phyloP scores from a whole-genome alignment of 1,139 yeast genomes.

The Starmera stellimalicola region DNA sequence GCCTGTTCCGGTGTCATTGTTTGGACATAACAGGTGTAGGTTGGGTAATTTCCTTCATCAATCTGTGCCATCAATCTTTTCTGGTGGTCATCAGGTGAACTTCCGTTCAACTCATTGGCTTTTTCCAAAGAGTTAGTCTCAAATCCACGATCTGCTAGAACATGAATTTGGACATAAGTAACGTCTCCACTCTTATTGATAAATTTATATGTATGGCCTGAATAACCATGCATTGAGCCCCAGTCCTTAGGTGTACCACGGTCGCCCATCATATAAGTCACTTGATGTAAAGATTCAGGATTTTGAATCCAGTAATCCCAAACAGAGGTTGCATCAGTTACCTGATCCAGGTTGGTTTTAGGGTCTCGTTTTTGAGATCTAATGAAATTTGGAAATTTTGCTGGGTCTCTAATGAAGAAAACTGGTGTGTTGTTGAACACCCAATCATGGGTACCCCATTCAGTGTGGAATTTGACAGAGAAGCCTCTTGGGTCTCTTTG shows the following conservation, averaged over 20 bases:
- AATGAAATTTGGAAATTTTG: slow-evolving; percentile 81
- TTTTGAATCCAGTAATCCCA: slow-evolving; percentile 65
- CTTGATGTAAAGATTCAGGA: slow-evolving; percentile 56
- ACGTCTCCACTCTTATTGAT: slow-evolving; percentile 53
- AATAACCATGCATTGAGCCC: slow-evolving; percentile 65
- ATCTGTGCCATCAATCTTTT: slow-evolving; percentile 49
- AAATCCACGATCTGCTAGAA: slow-evolving; percentile 53
- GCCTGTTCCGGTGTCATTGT: slow-evolving; percentile 70
- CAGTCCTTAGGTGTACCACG: slow-evolving; percentile 64
- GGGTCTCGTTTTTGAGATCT: slow-evolving; percentile 80
- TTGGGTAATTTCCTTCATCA: slow-evolving; percentile 50
- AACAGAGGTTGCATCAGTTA: slow-evolving; percentile 39
- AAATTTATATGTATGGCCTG: slow-evolving; percentile 72
- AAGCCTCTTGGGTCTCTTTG: slow-evolving; percentile 91
- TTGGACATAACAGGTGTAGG: slow-evolving; percentile 61
- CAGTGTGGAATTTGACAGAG: slow-evolving; percentile 74
- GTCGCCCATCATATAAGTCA: slow-evolving; percentile 55
- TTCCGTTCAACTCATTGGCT: slow-evolving; percentile 45
- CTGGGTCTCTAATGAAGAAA: slow-evolving; percentile 78
- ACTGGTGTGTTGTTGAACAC: slow-evolving; percentile 88
- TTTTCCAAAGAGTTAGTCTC: slow-evolving; percentile 47
- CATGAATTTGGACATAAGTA: slow-evolving; percentile 61
- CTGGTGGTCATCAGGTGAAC: slow-evolving; percentile 55
- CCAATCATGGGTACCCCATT: slow-evolving; percentile 82
- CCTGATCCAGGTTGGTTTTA: slow-evolving; percentile 34